Percentiles rank a stretch among this genome's conserved stretches.
phyloP scores from a whole-genome alignment of 2,329 filamentous ascomycete genomes.

The Exophiala spinifera region DNA sequence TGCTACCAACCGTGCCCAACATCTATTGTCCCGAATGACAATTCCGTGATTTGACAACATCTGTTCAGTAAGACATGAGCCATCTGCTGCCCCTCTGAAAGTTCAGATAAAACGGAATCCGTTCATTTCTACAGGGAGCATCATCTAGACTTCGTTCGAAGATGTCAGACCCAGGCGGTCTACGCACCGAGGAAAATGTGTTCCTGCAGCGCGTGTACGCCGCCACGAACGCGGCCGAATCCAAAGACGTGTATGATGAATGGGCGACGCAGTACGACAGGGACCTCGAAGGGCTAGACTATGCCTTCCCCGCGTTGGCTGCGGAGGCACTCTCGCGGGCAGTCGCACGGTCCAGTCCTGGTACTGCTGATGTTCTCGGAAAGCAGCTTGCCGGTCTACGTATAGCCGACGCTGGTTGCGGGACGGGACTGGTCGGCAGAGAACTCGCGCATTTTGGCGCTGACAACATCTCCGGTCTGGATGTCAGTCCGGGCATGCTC shows the following conservation, averaged over 20 bases:
- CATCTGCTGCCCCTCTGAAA: too few species aligned
- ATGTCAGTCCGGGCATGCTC: slow-evolving; percentile 54
- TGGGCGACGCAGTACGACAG: slow-evolving; percentile 47
- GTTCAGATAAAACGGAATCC: too few species aligned
- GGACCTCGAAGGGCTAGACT: slow-evolving; percentile 41
- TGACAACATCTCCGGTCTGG: slow-evolving; percentile 51
- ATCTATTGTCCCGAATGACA: too few species aligned
- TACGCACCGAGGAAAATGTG: slow-evolving; percentile 23
- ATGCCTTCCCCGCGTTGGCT: slow-evolving; percentile 42
- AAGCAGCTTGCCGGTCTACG: slow-evolving; percentile 25
- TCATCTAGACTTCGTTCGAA: too few species aligned
- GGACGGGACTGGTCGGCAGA: slow-evolving; percentile 53
- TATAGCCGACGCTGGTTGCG: slow-evolving; percentile 57
- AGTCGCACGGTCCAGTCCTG: neutral
- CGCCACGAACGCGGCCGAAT: slow-evolving; percentile 36
- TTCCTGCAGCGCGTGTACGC: slow-evolving; percentile 40
- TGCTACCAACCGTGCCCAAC: too few species aligned
- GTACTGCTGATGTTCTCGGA: neutral
- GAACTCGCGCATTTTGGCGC: slow-evolving; percentile 46
- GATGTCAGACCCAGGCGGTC: too few species aligned
- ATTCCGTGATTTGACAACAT: too few species aligned
- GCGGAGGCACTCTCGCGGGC: slow-evolving; percentile 33
- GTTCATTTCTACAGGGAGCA: too few species aligned
- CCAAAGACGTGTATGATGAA: slow-evolving; percentile 43
- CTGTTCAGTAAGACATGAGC: too few species aligned